Conservation (phyloP, 163 green algal genomes). For the Chlamydomonas reinhardtii region DNA sequence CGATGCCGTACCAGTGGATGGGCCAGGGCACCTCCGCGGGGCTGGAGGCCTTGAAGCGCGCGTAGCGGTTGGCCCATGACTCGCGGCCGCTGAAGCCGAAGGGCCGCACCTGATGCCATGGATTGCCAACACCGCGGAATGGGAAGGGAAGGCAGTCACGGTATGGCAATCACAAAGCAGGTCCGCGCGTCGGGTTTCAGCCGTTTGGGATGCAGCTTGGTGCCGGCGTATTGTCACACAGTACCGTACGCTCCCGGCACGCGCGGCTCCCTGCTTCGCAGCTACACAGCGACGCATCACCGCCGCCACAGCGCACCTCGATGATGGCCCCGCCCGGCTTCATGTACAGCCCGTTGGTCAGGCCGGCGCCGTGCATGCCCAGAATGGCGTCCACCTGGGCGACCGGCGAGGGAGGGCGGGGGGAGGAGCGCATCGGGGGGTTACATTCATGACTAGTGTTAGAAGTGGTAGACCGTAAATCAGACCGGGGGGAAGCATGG, state of each 20-base stretch:
- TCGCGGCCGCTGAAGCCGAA: constrained; percentile 43
- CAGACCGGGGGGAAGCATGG: no score
- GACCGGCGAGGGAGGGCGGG: background rate
- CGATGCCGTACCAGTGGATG: constrained; percentile 41
- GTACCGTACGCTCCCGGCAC: no score
- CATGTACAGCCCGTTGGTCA: constrained; percentile 48
- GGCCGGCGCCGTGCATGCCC: constrained; percentile 45
- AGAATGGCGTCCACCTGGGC: constrained; percentile 28
- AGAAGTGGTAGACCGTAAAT: no score
- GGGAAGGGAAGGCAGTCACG: no score
- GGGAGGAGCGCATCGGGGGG: background rate
- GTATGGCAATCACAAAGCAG: no score
- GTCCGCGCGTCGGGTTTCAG: no score
- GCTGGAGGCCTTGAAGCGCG: constrained; percentile 40
- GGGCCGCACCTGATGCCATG: constrained; percentile 27
- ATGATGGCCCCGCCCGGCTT: constrained; percentile 23
- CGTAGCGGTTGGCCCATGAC: constrained; percentile 48
- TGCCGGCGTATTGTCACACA: no score
- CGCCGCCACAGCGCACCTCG: background rate
- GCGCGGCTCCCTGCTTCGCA: no score
- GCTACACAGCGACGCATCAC: no score
- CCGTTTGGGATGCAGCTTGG: no score
- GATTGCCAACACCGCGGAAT: no score
- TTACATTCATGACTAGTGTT: no score
- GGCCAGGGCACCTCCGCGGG: constrained; percentile 16